phyloP scores from a whole-genome alignment of 257 asterid genomes.

The Fraxinus excelsior region DNA sequence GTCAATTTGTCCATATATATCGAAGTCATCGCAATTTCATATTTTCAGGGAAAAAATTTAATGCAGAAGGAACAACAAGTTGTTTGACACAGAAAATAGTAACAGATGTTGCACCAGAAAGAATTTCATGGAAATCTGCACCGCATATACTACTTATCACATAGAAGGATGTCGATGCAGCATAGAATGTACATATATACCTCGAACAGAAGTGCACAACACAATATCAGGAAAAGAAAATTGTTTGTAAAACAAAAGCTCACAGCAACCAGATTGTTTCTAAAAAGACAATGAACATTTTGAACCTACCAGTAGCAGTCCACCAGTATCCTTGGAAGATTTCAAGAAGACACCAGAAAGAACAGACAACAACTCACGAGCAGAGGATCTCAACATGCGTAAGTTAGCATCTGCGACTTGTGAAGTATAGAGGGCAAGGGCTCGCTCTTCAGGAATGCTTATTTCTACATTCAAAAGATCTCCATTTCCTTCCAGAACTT shows the following conservation, averaged over 20 bases:
- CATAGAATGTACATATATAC: not conserved
- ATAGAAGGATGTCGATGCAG: not conserved
- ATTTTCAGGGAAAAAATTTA: not conserved
- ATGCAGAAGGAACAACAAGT: not conserved
- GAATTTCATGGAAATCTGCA: not conserved
- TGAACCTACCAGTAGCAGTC: slow-evolving; percentile 64
- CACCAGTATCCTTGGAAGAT: slow-evolving; percentile 68
- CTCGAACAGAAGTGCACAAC: no score
- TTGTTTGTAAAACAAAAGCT: not conserved
- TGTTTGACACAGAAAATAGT: not conserved
- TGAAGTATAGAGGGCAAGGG: slow-evolving; percentile 52
- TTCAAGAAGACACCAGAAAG: slow-evolving; percentile 55
- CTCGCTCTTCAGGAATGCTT: slow-evolving; percentile 54
- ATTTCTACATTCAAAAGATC: slow-evolving; percentile 35
- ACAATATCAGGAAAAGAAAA: not conserved
- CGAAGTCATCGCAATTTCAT: not conserved
- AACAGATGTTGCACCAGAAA: not conserved
- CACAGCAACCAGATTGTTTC: not conserved
- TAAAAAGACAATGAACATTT: not conserved
- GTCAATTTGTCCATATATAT: not conserved
- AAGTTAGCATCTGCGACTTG: slow-evolving; percentile 66
- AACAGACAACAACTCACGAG: slow-evolving; percentile 53
- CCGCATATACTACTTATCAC: not conserved
- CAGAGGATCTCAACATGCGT: slow-evolving; percentile 57
- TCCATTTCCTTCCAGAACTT: slow-evolving; percentile 55